Percentiles rank a stretch among this genome's conserved stretches.
These are phyloP conservation scores for Vigna reflexopilosa DNA, from an alignment of 306 rosid genomes.

Conservation along the genomic window DNA sequence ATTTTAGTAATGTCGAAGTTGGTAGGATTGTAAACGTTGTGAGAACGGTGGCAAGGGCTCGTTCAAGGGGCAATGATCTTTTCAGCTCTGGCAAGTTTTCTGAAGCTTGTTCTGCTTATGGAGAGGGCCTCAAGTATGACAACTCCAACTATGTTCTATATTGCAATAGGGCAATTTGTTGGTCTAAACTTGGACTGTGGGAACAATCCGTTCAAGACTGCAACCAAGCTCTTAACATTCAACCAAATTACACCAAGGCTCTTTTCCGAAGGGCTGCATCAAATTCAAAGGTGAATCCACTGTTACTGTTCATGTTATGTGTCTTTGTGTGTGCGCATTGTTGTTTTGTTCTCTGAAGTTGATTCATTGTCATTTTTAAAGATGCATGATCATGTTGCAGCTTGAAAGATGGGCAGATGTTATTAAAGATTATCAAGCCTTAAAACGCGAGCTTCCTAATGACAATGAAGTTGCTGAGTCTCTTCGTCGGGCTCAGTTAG, in stretches of 20 bases:
- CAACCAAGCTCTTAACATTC: constrained; percentile 81
- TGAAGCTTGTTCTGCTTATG: constrained; percentile 90
- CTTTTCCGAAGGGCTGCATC: constrained; percentile 85
- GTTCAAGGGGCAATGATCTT: constrained; percentile 77
- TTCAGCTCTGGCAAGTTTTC: constrained; percentile 73
- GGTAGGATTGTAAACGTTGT: constrained; percentile 63
- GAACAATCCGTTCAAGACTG: constrained; percentile 89
- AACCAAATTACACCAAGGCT: constrained; percentile 85
- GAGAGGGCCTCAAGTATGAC: constrained; percentile 89
- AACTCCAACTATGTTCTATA: constrained; percentile 68
- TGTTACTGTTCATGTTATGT: not conserved
- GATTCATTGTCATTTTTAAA: constrained; percentile 1
- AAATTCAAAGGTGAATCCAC: constrained; percentile 68
- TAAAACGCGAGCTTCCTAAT: constrained; percentile 77
- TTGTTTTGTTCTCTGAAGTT: constrained; percentile 24
- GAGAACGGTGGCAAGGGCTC: constrained; percentile 80
- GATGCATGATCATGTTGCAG: constrained; percentile 52
- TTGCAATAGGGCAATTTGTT: constrained; percentile 92
- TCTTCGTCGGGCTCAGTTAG: constrained; percentile 68
- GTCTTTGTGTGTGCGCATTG: not conserved
- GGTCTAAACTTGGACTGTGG: constrained; percentile 93
- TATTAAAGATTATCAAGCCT: constrained; percentile 76
- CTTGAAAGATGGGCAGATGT: constrained; percentile 91
- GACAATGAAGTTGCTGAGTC: constrained; percentile 79
- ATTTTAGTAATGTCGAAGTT: constrained; percentile 64